Percentiles rank a stretch among this genome's conserved stretches.
Conservation (phyloP, 1,284 basidiomycete species). For the Xerocomus amazonicus region DNA sequence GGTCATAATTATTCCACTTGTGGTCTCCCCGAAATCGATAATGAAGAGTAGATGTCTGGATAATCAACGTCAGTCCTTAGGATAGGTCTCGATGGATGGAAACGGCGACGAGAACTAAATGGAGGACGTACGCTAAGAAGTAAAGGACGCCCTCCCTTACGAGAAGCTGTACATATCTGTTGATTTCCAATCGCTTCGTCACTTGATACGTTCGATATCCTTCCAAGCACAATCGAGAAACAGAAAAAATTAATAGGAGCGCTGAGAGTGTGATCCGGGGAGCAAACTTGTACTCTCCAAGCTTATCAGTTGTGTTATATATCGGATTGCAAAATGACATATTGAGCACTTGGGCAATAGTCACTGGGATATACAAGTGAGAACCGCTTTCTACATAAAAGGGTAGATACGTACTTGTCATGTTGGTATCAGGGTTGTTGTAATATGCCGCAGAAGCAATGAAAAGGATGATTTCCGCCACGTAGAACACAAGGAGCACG, state of each 20-base stretch:
- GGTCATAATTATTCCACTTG: background rate
- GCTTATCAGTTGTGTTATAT: background rate
- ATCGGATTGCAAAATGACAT: conserved; percentile 18
- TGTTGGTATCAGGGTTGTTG: conserved; percentile 8
- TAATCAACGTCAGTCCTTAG: too few species aligned
- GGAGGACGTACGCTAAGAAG: conserved; percentile 18
- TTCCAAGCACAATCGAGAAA: conserved; percentile 13
- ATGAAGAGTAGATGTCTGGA: conserved; percentile 18
- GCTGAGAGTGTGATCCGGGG: conserved; percentile 16
- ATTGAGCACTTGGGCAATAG: conserved; percentile 5
- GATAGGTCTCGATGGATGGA: too few species aligned
- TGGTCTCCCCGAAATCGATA: conserved; percentile 5
- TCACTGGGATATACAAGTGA: conserved; percentile 14
- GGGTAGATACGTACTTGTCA: conserved; percentile 12
- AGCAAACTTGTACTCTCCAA: conserved; percentile 16
- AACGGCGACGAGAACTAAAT: background rate
- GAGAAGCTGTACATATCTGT: conserved; percentile 15
- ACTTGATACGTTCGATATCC: conserved; percentile 10
- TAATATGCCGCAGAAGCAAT: conserved; percentile 2
- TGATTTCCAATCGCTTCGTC: conserved; percentile 13
- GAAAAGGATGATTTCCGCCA: conserved; percentile 8
- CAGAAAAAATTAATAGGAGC: conserved; percentile 15
- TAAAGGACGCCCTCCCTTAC: conserved; percentile 15
- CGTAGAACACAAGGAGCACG: conserved; percentile 16
- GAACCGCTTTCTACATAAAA: background rate